phyloP scores from a whole-genome alignment of 371 early-diverging fungal species.

The Mucor velutinosus region DNA sequence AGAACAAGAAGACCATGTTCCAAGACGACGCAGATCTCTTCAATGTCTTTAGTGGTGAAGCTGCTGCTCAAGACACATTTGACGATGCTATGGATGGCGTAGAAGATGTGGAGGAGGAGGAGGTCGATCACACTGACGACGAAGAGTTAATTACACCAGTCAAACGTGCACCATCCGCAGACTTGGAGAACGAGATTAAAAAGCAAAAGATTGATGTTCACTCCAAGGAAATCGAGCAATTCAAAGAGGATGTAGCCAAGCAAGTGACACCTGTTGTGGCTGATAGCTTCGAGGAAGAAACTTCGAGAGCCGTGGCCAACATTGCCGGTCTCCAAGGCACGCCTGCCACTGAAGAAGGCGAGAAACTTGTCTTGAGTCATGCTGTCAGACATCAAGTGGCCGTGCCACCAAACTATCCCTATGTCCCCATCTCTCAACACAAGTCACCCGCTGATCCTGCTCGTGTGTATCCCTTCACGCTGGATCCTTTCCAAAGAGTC shows the following conservation, averaged over 20 bases:
- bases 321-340: constrained; percentile 64
- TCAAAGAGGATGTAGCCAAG: constrained; percentile 23
- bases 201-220: constrained; percentile 9
- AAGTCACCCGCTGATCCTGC: constrained; percentile 82
- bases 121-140: background rate
- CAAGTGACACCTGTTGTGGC: constrained; percentile 65
- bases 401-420: constrained; percentile 85
- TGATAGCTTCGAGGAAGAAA: constrained; percentile 80
- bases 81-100: constrained; percentile 25
- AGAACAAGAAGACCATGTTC: constrained; percentile 11
- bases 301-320: constrained; percentile 70
- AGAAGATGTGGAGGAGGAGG: background rate
- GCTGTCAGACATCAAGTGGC: constrained; percentile 94
- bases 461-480: constrained; percentile 89
- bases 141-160: background rate
- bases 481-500: constrained; percentile 99
- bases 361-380: constrained; percentile 57
- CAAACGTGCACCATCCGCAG: constrained; percentile 15
- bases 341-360: constrained; percentile 60
- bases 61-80: constrained; percentile 14
- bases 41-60: constrained; percentile 23
- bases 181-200: constrained; percentile 9
- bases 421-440: constrained; percentile 87
- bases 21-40: constrained; percentile 27
- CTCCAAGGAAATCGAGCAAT: constrained; percentile 9